Evolutionary conservation across 768 basidiomycete species (phyloP).

Genomic region (Podaxis sp.): DNA sequence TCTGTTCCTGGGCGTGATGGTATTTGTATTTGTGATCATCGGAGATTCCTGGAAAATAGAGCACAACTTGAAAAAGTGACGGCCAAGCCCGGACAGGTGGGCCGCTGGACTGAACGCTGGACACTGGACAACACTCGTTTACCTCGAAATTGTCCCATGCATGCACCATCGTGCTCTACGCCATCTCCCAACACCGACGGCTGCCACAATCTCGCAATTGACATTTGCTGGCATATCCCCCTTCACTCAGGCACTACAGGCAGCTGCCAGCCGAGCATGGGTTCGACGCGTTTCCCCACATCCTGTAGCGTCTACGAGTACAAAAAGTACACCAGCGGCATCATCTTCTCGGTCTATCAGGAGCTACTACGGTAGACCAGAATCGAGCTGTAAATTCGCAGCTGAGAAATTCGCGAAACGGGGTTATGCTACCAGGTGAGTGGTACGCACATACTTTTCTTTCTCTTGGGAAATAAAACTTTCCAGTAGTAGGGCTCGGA

Average conservation of each 20-base stretch:
- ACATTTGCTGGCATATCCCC: conserved; percentile 22
- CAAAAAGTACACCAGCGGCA: background rate
- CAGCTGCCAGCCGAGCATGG: conserved; percentile 53
- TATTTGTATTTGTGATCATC: background rate
- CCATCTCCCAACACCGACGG: conserved; percentile 26
- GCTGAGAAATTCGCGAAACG: background rate
- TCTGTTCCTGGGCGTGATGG: background rate
- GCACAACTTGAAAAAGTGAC: conserved; percentile 5
- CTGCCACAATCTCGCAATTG: conserved; percentile 18
- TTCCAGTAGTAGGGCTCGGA: background rate
- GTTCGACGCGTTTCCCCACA: conserved; percentile 24
- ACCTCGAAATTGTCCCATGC: conserved; percentile 35
- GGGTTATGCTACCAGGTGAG: conserved; percentile 5
- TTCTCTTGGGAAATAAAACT: background rate
- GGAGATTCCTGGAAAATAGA: background rate
- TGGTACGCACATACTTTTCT: background rate
- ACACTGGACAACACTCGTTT: conserved; percentile 13
- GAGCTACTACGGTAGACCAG: conserved; percentile 1
- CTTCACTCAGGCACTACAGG: conserved; percentile 42
- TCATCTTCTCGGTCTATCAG: background rate
- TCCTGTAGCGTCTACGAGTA: background rate
- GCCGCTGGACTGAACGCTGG: conserved; percentile 4
- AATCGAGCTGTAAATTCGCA: background rate
- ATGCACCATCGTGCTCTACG: conserved; percentile 47
- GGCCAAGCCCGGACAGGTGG: conserved; percentile 6